Conservation (phyloP, 2,329 filamentous ascomycete genomes). For the Fusarium secorum region DNA sequence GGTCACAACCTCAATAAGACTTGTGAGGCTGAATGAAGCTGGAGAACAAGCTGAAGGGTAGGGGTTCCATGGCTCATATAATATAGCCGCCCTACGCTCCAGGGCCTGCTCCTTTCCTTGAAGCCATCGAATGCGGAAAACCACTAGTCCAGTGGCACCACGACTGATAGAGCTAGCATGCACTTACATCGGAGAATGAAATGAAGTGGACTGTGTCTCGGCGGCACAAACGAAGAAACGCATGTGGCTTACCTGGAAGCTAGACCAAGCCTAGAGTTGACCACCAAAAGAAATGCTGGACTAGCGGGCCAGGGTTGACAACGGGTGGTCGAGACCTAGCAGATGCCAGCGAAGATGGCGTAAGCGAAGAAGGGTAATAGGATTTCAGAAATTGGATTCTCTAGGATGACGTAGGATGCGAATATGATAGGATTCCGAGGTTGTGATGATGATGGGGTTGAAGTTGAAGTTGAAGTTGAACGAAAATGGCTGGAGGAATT, state of each 20-base stretch:
- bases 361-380: slow-evolving; percentile 1
- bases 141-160: slow-evolving; percentile 37
- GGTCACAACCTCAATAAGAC: slow-evolving; percentile 18
- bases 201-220: slow-evolving; percentile 37
- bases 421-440: slow-evolving; percentile 21
- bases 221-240: slow-evolving; percentile 27
- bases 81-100: slow-evolving; percentile 20
- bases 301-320: slow-evolving; percentile 10
- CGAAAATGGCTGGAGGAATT: slow-evolving; percentile 15
- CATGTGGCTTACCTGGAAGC: slow-evolving; percentile 34
- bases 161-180: slow-evolving; percentile 29
- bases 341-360: slow-evolving; percentile 8
- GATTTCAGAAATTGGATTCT: slow-evolving; percentile 29
- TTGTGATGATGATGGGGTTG: background rate
- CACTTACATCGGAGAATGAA: slow-evolving; percentile 34
- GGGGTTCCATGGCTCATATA: slow-evolving; percentile 35
- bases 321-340: slow-evolving; percentile 4
- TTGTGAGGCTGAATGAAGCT: slow-evolving; percentile 13
- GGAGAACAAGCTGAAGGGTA: background rate
- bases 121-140: slow-evolving; percentile 31
- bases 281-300: slow-evolving; percentile 29
- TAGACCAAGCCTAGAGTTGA: slow-evolving; percentile 27
- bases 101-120: slow-evolving; percentile 19
- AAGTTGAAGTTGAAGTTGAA: slow-evolving; percentile 9
- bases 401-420: slow-evolving; percentile 21